These are phyloP conservation scores for Pseudocercospora crystallina DNA, from an alignment of 2,329 filamentous ascomycete species.

Conservation along the genomic window DNA sequence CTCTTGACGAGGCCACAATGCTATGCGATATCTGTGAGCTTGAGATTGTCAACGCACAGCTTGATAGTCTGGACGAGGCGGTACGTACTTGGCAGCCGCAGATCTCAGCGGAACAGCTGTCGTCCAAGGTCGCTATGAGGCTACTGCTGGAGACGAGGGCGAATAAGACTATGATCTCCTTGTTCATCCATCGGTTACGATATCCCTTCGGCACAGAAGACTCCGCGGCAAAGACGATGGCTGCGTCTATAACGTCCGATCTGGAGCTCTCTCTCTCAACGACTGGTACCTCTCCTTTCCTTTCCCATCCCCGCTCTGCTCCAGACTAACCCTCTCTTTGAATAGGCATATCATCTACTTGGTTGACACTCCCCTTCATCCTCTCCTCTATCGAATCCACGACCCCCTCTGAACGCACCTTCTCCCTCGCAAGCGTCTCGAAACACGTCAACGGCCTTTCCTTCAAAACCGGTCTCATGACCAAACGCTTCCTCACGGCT, in stretches of 20 bases:
- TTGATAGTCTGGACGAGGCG: neutral
- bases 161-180: neutral
- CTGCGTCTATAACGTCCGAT: slow-evolving; percentile 3
- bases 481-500: neutral
- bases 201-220: slow-evolving; percentile 8
- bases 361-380: slow-evolving; percentile 4
- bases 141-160: slow-evolving; percentile 2
- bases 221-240: neutral
- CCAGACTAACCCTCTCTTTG: too few species aligned
- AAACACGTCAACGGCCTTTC: slow-evolving; percentile 5
- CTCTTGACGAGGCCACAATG: neutral
- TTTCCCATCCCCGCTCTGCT: neutral
- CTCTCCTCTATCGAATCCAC: slow-evolving; percentile 1
- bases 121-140: neutral
- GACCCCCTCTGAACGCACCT: neutral
- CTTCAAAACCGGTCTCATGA: neutral
- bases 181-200: slow-evolving; percentile 7
- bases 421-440: neutral
- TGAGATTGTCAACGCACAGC: neutral
- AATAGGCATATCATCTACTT: neutral
- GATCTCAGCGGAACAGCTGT: neutral
- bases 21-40: neutral
- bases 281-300: neutral
- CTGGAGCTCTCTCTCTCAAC: slow-evolving; percentile 2
- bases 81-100: neutral